phyloP scores from a whole-genome alignment of 306 rosid genomes.

The Begonia masoniana region DNA sequence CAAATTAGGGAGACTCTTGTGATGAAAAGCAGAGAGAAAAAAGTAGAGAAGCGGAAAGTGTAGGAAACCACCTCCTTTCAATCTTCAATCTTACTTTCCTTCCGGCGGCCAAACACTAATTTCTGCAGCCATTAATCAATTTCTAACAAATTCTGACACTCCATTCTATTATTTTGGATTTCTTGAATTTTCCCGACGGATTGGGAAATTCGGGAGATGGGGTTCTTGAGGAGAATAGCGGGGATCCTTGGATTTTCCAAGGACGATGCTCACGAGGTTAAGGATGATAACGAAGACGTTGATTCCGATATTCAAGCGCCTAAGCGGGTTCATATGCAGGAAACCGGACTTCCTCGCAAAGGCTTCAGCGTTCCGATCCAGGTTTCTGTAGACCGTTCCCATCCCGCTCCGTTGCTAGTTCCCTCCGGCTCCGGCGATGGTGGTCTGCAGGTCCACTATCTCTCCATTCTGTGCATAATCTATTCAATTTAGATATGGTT shows the following conservation, averaged over 20 bases:
- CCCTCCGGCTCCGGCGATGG: constrained; percentile 58
- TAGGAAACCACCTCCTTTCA: no score
- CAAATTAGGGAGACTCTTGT: no score
- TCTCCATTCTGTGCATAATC: background rate
- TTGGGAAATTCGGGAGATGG: constrained; percentile 23
- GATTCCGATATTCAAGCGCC: constrained; percentile 23
- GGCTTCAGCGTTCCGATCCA: constrained; percentile 71
- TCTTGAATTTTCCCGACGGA: no score
- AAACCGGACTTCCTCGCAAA: constrained; percentile 44
- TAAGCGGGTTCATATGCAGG: constrained; percentile 21
- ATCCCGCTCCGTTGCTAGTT: constrained; percentile 39
- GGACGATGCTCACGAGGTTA: constrained; percentile 42
- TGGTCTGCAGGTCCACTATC: constrained; percentile 57
- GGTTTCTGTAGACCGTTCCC: constrained; percentile 50
- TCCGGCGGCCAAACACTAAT: no score
- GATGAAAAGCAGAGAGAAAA: no score
- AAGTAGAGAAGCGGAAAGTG: no score
- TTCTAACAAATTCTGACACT: no score
- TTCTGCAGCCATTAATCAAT: no score
- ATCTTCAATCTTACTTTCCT: no score
- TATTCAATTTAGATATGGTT: no score
- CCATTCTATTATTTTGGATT: no score
- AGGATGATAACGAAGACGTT: constrained; percentile 24
- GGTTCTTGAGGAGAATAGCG: constrained; percentile 31
- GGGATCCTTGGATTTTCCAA: constrained; percentile 50